Base-by-base conservation (phyloP, 2,329 filamentous ascomycete species). In the Penicillium sp. region DNA sequence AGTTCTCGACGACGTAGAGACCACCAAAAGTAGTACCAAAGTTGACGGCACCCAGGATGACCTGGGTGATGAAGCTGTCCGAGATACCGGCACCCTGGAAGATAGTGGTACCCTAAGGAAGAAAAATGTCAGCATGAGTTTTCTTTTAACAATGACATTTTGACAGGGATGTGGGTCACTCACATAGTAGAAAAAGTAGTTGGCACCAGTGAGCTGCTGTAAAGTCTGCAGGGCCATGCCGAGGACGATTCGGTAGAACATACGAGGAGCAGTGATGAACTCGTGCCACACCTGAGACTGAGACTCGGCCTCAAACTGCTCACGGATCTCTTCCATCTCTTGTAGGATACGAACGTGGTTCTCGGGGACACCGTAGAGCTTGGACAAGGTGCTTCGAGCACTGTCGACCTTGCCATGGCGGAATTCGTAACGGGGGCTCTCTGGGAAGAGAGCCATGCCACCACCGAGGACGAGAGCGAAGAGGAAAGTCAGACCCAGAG, bases 1-100 rank as follows among this genome's bases (percentile, higher is more conserved):
- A 88, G 68, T 83, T 84, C 73, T 91, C 87, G 0, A 91, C 87
- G 14, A 91, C 82, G 70, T 86, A 91, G 6, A 92, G 80, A 48
- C 88, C 88, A 55, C 83, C 83, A 60, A 91, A 86, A 3, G 88
- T 90, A 67, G 82, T 84, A 56, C 78, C 82, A 16, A 91, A 87
- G 71, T 92, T 92, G 70, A 92, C 86, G 26, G 85, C 85, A 33
- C 80, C 80, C 6, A 89, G 81, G 57, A 90, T 89, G 66, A 89
- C 83, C 70, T 89, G 86, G 0, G 85, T 87, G 59, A 85, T 77
- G 67, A 87, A 88, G 13, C 85, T 84, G 73, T 91, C 86, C 0
- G 82, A 76, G 58, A 91, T 83, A 61, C 87, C 88, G 11, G 89
- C 86, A 3, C 87, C 84, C 64, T 84, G 59, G 75, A 92, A 92